phyloP scores from a whole-genome alignment of 768 basidiomycete species.

The Suillus subaureus region DNA sequence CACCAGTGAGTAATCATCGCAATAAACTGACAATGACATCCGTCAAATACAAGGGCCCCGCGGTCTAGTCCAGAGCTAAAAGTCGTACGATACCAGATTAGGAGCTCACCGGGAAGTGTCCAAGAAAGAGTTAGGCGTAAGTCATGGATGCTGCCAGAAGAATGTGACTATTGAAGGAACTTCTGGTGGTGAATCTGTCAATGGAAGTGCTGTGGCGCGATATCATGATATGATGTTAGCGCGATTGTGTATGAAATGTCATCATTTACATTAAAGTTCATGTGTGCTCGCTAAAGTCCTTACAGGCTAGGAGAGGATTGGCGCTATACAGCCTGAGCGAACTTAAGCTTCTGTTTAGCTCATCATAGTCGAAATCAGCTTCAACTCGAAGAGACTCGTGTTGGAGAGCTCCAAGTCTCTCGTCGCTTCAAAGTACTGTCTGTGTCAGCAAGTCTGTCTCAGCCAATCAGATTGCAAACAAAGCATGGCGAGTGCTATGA shows the following conservation, averaged over 20 bases:
- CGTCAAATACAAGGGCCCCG: not conserved
- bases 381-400: not conserved
- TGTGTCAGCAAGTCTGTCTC: not conserved
- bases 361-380: too few relatives aligned
- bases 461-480: not conserved
- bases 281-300: not conserved
- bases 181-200: not conserved
- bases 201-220: not conserved
- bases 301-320: not conserved
- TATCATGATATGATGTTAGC: not conserved
- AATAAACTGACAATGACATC: not conserved
- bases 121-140: not conserved
- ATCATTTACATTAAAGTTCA: not conserved
- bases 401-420: not conserved
- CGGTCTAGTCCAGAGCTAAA: not conserved
- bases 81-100: not conserved
- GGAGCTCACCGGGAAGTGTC: not conserved
- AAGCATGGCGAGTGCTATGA: not conserved
- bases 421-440: too few relatives aligned
- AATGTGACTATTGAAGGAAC: not conserved
- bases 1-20: not conserved
- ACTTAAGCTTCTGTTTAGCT: too few relatives aligned
- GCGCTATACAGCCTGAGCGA: not conserved
- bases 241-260: not conserved
- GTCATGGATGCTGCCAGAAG: not conserved